Evolutionary conservation across 2,329 filamentous ascomycete species (phyloP), one percentile per base, ranked within the genome.

Genomic region (Aspergillus jensenii): DNA sequence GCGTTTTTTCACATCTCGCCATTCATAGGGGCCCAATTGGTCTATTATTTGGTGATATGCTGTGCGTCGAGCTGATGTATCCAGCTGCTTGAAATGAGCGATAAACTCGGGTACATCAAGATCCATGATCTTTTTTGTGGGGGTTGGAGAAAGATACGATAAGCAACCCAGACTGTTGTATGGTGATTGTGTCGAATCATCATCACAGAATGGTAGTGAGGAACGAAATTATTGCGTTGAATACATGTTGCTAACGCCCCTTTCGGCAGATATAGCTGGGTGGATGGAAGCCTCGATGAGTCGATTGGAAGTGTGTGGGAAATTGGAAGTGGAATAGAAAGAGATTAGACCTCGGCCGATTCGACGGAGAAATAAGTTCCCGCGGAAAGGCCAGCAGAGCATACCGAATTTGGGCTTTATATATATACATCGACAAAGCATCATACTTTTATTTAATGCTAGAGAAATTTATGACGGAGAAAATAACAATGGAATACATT

Each of bases 11-110:
- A 74, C 56, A 44, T 71, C 65, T 15, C 71, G 69, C 68, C 71
- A 73, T 62, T 76, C 74, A 43, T 68, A 31, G 4, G 57, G 52
- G 14, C 37, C 50, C 25, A 76, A 58, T 23, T 67, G 59, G 41
- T 68, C 60, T 33, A 75, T 43, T 25, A 76, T 62, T 6, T 60
- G 62, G 43, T 62, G 65, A 33, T 66, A 67, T 33, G 57, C 61
- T 37, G 51, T 55, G 49, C 56, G 61, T 31, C 71, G 71, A 51
- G 58, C 65, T 17, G 57, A 46, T n/a, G 59, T 62, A 17, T 59
- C 53, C 23, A 72, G 60, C 19, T 54, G 52, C 23, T 59, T 56
- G 48, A 71, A 73, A n/a, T 59, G 58, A 15, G 45, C 31, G 40
- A 68, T 25, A 43, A 68, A 55, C 50, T 58, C 57, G 31, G 55